A percentile compares a stretch with the other conserved stretches of the same genome.
These are phyloP conservation scores for Oryza coarctata DNA, from an alignment of 176 grass and related monocot genomes.

Conservation along the genomic window DNA sequence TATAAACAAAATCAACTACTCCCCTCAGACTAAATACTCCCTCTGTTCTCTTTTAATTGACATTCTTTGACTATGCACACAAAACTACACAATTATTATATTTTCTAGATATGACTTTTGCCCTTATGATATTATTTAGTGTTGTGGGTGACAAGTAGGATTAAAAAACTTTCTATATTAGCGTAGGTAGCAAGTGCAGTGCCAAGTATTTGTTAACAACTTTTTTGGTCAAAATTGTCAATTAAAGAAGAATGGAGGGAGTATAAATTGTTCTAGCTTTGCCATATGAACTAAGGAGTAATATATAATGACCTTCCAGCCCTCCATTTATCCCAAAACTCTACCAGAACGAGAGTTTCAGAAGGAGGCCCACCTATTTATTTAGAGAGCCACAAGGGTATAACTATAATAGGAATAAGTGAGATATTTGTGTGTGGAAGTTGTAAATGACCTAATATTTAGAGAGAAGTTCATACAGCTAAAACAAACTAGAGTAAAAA, in stretches of 20 bases:
- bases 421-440: background rate
- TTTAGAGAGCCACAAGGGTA: background rate
- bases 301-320: background rate
- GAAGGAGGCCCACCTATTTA: background rate
- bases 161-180: too few relatives aligned
- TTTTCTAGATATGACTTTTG: too few relatives aligned
- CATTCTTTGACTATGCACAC: too few relatives aligned
- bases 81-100: too few relatives aligned
- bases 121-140: too few relatives aligned
- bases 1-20: slow-evolving; percentile 16
- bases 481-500: background rate
- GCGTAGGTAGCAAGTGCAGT: too few relatives aligned
- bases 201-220: too few relatives aligned
- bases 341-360: background rate
- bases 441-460: slow-evolving; percentile 4
- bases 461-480: background rate
- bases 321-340: slow-evolving; percentile 20
- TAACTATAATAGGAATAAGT: background rate
- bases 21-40: background rate
- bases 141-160: too few relatives aligned
- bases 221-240: too few relatives aligned
- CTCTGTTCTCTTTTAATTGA: too few relatives aligned
- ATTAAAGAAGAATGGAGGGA: too few relatives aligned
- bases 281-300: background rate
- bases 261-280: background rate